These are phyloP conservation scores for Globisporangium recalcitrans DNA, from an alignment of 352 stramenopile genomes.

Conservation along the genomic window DNA sequence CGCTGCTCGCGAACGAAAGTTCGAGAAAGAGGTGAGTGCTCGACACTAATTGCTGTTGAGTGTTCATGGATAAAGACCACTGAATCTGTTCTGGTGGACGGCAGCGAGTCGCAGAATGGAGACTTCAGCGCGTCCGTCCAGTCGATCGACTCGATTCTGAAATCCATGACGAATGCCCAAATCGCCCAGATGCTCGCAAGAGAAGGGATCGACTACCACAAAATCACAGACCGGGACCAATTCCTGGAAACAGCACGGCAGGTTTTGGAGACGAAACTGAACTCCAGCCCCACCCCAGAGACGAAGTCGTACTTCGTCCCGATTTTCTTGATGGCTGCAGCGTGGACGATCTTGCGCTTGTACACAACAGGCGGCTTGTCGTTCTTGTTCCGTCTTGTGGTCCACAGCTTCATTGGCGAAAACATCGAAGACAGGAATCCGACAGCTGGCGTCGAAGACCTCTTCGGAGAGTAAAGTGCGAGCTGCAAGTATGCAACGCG, in stretches of 20 bases:
- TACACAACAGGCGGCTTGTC: constrained; percentile 62
- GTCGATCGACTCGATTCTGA: constrained; percentile 68
- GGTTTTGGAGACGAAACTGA: constrained; percentile 57
- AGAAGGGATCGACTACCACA: constrained; percentile 75
- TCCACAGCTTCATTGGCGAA: neutral
- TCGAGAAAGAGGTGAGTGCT: constrained; percentile 41
- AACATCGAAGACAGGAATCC: neutral
- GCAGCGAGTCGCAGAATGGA: neutral
- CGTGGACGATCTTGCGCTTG: constrained; percentile 63
- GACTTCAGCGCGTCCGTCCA: constrained; percentile 22
- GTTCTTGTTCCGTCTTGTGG: constrained; percentile 7
- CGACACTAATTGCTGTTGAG: neutral
- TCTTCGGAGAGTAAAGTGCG: constrained; percentile 11
- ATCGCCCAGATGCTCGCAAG: constrained; percentile 53
- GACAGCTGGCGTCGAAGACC: constrained; percentile 3
- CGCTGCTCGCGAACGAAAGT: constrained; percentile 36
- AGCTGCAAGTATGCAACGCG: too few relatives aligned
- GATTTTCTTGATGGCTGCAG: constrained; percentile 48
- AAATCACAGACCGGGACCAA: constrained; percentile 66
- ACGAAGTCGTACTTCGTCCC: constrained; percentile 49
- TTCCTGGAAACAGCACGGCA: constrained; percentile 71
- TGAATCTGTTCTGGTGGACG: constrained; percentile 11
- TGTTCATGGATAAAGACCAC: neutral
- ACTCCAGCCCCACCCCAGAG: constrained; percentile 14
- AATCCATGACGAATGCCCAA: constrained; percentile 67